A percentile compares a stretch with the other conserved stretches of the same genome.
Conservation (phyloP, 2,329 filamentous ascomycete species). For the Aureobasidium sp. region DNA sequence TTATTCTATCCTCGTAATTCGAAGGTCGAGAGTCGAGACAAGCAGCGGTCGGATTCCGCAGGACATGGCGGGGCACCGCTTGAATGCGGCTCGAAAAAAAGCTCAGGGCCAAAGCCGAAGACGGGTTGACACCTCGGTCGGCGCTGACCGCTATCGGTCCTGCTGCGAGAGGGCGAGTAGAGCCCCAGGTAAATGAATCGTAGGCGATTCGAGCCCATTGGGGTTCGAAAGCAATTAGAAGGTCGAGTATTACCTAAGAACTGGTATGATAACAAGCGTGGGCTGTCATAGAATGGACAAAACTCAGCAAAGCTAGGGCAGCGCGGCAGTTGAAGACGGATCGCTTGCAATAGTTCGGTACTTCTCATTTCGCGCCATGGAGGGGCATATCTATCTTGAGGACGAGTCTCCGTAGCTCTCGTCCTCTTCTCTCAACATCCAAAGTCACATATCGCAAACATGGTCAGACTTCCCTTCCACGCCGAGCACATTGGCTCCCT, state of each 20-base stretch:
- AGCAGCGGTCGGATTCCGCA: background rate
- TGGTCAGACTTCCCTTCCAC: constrained; percentile 49
- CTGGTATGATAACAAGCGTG: background rate
- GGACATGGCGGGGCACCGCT: background rate
- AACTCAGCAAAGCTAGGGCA: background rate
- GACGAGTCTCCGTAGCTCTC: background rate
- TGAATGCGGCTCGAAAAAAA: background rate
- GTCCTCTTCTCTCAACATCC: background rate
- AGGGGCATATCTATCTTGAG: constrained; percentile 1
- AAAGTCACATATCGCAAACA: background rate
- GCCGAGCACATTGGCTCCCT: constrained; percentile 67
- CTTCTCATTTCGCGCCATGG: background rate
- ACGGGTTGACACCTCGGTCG: constrained; percentile 3
- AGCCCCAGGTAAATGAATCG: background rate
- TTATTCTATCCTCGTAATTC: too few relatives aligned
- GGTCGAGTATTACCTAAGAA: background rate
- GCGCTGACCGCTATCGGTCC: constrained; percentile 7
- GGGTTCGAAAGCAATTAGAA: background rate
- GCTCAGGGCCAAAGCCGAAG: background rate
- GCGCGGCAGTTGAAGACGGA: constrained; percentile 4
- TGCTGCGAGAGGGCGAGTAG: background rate
- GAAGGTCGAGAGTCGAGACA: background rate
- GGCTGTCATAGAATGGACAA: constrained; percentile 11
- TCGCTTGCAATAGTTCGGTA: constrained; percentile 4
- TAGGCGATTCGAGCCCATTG: background rate